A percentile compares a stretch with the other conserved stretches of the same genome.
These are phyloP conservation scores for Pseudognaphalium luteoalbum DNA, from an alignment of 129 eudicot species.

Conservation along the genomic window DNA sequence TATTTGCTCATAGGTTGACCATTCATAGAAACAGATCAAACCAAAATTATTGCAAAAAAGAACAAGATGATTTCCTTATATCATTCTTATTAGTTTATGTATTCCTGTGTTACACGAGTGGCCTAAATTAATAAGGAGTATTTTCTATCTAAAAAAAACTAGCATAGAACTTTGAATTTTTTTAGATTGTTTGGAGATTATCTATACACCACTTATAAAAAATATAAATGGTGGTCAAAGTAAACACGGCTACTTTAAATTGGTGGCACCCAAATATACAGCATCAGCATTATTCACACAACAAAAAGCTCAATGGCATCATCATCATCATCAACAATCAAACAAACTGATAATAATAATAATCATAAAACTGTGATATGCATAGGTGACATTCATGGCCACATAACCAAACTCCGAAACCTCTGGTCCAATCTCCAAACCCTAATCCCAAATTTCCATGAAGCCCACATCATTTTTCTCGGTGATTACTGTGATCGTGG, in stretches of 20 bases:
- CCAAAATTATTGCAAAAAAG: background rate
- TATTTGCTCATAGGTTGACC: background rate
- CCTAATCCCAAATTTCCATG: constrained; percentile 33
- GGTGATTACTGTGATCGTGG: constrained; percentile 95
- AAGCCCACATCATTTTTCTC: constrained; percentile 54
- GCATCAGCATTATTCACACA: no score
- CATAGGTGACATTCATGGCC: constrained; percentile 46
- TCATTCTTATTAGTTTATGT: no score
- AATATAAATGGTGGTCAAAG: no score
- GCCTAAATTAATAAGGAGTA: no score
- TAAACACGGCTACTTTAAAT: no score
- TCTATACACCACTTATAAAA: no score
- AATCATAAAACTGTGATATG: constrained; percentile 7
- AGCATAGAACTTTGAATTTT: no score
- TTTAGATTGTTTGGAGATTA: no score
- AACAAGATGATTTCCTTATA: background rate
- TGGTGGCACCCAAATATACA: no score
- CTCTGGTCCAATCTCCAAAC: constrained; percentile 42
- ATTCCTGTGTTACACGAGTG: no score
- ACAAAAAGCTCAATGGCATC: no score
- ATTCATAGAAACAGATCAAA: background rate
- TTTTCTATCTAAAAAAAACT: no score
- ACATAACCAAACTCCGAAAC: constrained; percentile 37
- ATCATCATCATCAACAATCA: background rate
- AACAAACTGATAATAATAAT: background rate